These are phyloP conservation scores for Alternaria burnsii DNA, from an alignment of 2,329 filamentous ascomycete species.

Conservation along the genomic window DNA sequence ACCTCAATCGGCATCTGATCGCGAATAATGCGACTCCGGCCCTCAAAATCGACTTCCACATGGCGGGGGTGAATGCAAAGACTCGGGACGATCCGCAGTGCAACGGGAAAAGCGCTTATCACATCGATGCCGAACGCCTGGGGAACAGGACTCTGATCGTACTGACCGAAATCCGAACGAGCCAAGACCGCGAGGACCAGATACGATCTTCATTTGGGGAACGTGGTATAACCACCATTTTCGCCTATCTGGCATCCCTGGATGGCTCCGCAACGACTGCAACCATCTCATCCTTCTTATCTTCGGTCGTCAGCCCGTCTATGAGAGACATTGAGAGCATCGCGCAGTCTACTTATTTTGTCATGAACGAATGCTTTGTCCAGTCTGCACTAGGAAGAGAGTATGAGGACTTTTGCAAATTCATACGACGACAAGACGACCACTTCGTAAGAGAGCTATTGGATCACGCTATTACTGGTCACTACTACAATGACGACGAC, in stretches of 20 bases:
- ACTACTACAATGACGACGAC: constrained; percentile 25
- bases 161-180: constrained; percentile 28
- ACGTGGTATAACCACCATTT: constrained; percentile 19
- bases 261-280: constrained; percentile 9
- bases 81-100: constrained; percentile 21
- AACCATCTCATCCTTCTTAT: constrained; percentile 23
- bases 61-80: constrained; percentile 5
- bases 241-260: constrained; percentile 29
- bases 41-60: constrained; percentile 30
- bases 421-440: constrained; percentile 35
- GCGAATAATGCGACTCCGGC: constrained; percentile 27
- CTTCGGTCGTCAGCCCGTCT: constrained; percentile 25
- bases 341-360: constrained; percentile 19
- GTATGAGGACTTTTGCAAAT: constrained; percentile 29
- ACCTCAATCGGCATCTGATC: constrained; percentile 33
- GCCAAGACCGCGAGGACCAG: constrained; percentile 23
- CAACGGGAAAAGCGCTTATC: constrained; percentile 16
- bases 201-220: constrained; percentile 21
- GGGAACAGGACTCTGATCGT: constrained; percentile 23
- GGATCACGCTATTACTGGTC: constrained; percentile 32
- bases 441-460: constrained; percentile 23
- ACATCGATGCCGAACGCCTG: constrained; percentile 27
- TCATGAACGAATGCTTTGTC: constrained; percentile 34
- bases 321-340: constrained; percentile 32
- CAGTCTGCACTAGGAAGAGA: constrained; percentile 28